Evolutionary conservation across 306 rosid genomes (phyloP), one percentile per base, ranked within the genome.

Genomic region (Quercus alba): DNA sequence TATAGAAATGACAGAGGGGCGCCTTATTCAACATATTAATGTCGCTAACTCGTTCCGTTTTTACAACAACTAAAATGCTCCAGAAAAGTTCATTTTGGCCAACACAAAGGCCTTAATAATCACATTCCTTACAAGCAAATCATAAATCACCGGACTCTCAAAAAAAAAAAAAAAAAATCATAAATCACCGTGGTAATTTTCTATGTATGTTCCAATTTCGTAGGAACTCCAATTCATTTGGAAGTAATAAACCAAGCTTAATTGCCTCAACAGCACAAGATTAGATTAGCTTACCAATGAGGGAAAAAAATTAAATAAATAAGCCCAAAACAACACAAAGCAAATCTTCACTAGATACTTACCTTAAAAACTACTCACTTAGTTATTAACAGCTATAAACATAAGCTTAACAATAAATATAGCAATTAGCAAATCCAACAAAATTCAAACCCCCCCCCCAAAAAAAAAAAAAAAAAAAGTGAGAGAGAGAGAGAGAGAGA

Each of bases 351-450:
- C 9, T 31, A 66, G 71, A 33, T 17, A 18, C 25, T 17, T 17
- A 18, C 51, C 72, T 18, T 19, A 67, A 67, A 67, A 18, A 18
- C 54, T 68, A 68, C 51, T 19, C 8, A 9, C 23, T 68, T 31
- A 19, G 70, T 28, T 15, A 19, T 19, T 33, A 68, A 35, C n/a
- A 68, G 21, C 25, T n/a, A 55, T 31, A 64, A 72, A 63, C 2
- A 33, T 13, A 21, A 49, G 49, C 9, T 33, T 7, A 46, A 55
- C 6, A 51, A 56, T 58, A 58, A 11, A 7, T 66, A 14, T 33
- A 76, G 64, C 72, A 77, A 33, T 44, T 26, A 76, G 59, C 72
- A 77, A 33, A 52, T 33, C 26, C 66, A 82, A 20, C 63, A 68
- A 76, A 80, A 17, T 66, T 62, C 67, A 75, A 61, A 17, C 28